phyloP scores from a whole-genome alignment of 1,139 yeast genomes.

The Kodamaea plutei region DNA sequence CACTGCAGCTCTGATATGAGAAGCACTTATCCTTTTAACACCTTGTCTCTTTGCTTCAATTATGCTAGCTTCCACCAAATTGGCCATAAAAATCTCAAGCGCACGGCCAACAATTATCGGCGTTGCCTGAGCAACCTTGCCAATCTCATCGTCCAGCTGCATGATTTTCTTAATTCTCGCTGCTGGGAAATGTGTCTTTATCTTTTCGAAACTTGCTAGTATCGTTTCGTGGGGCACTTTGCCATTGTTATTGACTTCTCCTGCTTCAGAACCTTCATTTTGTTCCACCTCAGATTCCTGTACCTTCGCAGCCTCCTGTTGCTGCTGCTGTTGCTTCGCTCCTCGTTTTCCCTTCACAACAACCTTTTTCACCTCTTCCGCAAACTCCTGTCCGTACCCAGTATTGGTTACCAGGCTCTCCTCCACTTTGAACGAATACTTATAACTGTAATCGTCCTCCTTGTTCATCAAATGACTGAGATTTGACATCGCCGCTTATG shows the following conservation, averaged over 20 bases:
- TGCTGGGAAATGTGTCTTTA: constrained; percentile 94
- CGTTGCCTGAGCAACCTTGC: constrained; percentile 97
- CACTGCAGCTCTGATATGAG: constrained; percentile 81
- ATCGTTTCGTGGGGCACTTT: constrained; percentile 27
- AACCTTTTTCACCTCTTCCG: constrained; percentile 5
- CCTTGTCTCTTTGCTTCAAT: constrained; percentile 74
- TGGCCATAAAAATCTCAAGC: constrained; percentile 84
- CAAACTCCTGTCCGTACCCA: constrained; percentile 7
- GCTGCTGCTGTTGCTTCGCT: constrained; percentile 3
- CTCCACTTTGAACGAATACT: constrained; percentile 7
- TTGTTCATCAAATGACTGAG: constrained; percentile 17
- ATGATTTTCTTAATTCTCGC: constrained; percentile 93
- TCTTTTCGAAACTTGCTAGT: constrained; percentile 41
- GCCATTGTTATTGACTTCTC: constrained; percentile 3
- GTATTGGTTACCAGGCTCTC: neutral
- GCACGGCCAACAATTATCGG: constrained; percentile 97
- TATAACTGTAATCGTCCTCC: constrained; percentile 18
- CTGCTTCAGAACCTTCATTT: constrained; percentile 2
- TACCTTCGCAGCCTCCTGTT: constrained; percentile 2
- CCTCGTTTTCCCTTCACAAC: constrained; percentile 2
- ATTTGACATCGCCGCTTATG: constrained; percentile 15
- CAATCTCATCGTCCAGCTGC: constrained; percentile 98
- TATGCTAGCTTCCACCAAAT: constrained; percentile 80
- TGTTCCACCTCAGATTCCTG: constrained; percentile 3
- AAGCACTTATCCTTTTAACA: constrained; percentile 77